phyloP scores from a whole-genome alignment of 495 filamentous ascomycete species.

The Entonaema liquescens region DNA sequence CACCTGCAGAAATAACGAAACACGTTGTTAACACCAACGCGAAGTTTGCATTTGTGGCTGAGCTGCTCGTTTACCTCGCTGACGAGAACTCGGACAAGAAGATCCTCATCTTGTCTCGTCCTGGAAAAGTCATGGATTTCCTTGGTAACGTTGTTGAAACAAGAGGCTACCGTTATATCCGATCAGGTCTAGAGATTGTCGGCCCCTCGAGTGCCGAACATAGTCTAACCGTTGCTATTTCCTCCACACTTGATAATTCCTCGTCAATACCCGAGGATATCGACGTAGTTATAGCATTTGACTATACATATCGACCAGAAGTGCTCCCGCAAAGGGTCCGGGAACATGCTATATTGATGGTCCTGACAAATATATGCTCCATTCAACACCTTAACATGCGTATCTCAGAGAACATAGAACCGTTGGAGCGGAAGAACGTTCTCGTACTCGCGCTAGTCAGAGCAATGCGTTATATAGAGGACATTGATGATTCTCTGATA shows the following conservation, averaged over 20 bases:
- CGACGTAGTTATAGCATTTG: constrained; percentile 54
- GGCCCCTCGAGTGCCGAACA: constrained; percentile 24
- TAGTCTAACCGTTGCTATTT: constrained; percentile 35
- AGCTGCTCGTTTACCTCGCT: constrained; percentile 47
- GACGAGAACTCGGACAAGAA: constrained; percentile 44
- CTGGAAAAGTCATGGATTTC: constrained; percentile 50
- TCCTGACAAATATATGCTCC: constrained; percentile 49
- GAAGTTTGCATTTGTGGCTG: constrained; percentile 58
- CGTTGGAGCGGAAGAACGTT: constrained; percentile 52
- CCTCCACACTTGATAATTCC: constrained; percentile 29
- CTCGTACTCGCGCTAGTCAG: constrained; percentile 48
- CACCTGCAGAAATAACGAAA: constrained; percentile 44
- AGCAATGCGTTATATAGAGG: constrained; percentile 46
- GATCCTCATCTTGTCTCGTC: constrained; percentile 53
- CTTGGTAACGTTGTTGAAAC: constrained; percentile 48
- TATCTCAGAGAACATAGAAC: constrained; percentile 43
- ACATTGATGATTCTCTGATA: constrained; percentile 33
- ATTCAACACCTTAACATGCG: constrained; percentile 58
- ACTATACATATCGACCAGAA: constrained; percentile 47
- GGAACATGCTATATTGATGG: constrained; percentile 41
- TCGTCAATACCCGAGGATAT: constrained; percentile 33
- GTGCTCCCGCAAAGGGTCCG: constrained; percentile 22
- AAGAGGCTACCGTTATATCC: constrained; percentile 39
- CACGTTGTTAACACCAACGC: constrained; percentile 53
- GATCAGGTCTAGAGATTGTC: constrained; percentile 37